Evolutionary conservation across 768 basidiomycete genomes (phyloP).

Genomic region (Mycena maculata): DNA sequence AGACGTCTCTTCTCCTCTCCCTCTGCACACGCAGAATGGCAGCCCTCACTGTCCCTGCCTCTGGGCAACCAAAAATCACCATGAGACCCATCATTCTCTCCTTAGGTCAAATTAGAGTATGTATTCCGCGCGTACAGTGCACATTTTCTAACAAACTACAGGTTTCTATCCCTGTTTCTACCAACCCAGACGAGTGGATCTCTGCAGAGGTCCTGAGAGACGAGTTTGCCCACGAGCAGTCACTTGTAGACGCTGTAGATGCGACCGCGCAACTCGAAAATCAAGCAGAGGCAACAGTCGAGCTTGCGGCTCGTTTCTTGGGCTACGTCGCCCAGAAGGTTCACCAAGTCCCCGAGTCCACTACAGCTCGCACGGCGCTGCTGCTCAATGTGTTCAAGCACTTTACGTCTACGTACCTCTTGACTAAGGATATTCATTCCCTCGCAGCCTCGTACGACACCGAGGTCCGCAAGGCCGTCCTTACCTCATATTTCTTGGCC

Average conservation of each 20-base stretch:
- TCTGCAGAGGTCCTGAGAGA: conserved; percentile 92
- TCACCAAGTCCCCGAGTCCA: conserved; percentile 64
- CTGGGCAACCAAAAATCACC: conserved; percentile 45
- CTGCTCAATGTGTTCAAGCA: conserved; percentile 80
- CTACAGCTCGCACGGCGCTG: conserved; percentile 67
- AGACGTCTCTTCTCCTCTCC: conserved; percentile 12
- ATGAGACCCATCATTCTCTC: conserved; percentile 63
- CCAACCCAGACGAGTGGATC: conserved; percentile 88
- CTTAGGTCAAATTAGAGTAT: conserved; percentile 63
- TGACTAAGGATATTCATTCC: conserved; percentile 81
- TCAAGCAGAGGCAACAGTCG: conserved; percentile 72
- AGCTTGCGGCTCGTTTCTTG: conserved; percentile 88
- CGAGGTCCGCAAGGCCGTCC: conserved; percentile 80
- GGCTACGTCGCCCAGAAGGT: conserved; percentile 77
- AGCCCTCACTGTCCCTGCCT: not conserved
- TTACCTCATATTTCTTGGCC: conserved; percentile 84
- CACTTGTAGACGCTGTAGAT: conserved; percentile 67
- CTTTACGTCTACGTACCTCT: conserved; percentile 83
- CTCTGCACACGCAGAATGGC: conserved; percentile 27
- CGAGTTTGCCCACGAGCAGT: conserved; percentile 80
- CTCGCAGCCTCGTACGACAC: conserved; percentile 80
- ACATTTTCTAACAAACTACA: conserved; percentile 43
- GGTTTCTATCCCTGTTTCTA: conserved; percentile 90
- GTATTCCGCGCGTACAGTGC: conserved; percentile 38
- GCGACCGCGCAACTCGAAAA: conserved; percentile 63